Evolutionary conservation across 306 rosid genomes (phyloP).

Genomic region (Prunus fruticosa): DNA sequence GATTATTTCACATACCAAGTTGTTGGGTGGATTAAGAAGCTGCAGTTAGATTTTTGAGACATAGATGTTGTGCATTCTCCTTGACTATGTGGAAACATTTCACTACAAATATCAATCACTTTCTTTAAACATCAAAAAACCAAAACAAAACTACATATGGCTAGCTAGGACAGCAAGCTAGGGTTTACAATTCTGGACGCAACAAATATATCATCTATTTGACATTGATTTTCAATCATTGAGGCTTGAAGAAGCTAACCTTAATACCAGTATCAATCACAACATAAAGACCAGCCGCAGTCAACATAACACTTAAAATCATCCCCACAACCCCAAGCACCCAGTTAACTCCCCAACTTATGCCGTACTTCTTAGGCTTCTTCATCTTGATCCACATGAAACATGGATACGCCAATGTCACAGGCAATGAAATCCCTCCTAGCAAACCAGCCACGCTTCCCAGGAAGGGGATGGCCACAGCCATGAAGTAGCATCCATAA

Average conservation of each 20-base stretch:
- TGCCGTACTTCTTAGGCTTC: slow-evolving; percentile 31
- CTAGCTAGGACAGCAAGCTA: not conserved
- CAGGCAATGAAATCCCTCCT: slow-evolving; percentile 49
- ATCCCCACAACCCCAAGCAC: slow-evolving; percentile 35
- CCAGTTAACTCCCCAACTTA: slow-evolving; percentile 43
- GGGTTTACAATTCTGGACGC: not conserved
- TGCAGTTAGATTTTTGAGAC: not conserved
- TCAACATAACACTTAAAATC: slow-evolving; percentile 24
- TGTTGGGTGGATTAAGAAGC: not conserved
- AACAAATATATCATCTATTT: not conserved
- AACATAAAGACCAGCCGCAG: slow-evolving; percentile 37
- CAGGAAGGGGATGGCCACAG: slow-evolving; percentile 44
- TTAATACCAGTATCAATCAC: slow-evolving; percentile 30
- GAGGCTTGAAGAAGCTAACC: slow-evolving; percentile 45
- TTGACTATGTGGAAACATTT: not conserved
- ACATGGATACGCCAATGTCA: slow-evolving; percentile 49
- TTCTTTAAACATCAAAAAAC: not conserved
- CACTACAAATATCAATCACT: not conserved
- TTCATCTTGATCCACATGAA: slow-evolving; percentile 58
- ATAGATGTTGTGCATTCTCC: not conserved
- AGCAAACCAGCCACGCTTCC: slow-evolving; percentile 41
- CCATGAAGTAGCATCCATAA: slow-evolving; percentile 30
- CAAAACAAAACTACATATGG: not conserved
- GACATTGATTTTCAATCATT: slow-evolving; percentile 3
- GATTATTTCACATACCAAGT: not conserved